Base-by-base conservation (phyloP, 768 basidiomycete species). In the Imleria badia region DNA sequence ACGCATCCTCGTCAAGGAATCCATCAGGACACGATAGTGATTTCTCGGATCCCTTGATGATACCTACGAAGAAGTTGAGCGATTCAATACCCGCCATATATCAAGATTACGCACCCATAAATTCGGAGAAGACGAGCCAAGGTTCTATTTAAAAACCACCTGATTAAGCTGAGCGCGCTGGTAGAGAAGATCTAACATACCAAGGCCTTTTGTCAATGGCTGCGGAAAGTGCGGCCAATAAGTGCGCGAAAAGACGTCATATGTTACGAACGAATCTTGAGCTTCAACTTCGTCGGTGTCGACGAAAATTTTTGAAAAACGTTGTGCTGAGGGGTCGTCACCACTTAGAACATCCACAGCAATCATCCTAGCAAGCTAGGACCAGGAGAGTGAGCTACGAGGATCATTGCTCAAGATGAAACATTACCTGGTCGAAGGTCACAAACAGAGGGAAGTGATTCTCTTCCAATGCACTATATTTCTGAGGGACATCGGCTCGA, bases 361-460 rank as follows among this genome's bases (percentile, higher is more conserved):
- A 19, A 71, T 56, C 67, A 69, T 71, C 26, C 35, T 58, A 4
- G 54, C 62, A 0, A 69, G 59, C 67, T 69, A 34, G n/a, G 3
- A 44, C 10, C 3, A 41, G n/a, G 14, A 26, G 1, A 50, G n/a
- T 58, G 44, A 55, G 45, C 11, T 0, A 22, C 33, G n/a, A 11
- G 6, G 31, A 19, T 23, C 22, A 41, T 1, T 30, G 7, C 3
- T 35, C 4, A 6, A n/a, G 3, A 36, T 1, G 2, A 14, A 39
- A 22, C 58, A 77, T 43, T 56, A 85, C 87, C 48, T 76, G 73
- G 60, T 88, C 81, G 50, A 83, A 85, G 0, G 87, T 86, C 1
- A 87, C 61, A 57, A 89, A 90, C 39, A 90, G 66, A 0, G 88
- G 88, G 50, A 89, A 90, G 61, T 90, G 79, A 1, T 74, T 60